Evolutionary conservation across 75 land plant species (phyloP).

Genomic region (Pinus taeda): DNA sequence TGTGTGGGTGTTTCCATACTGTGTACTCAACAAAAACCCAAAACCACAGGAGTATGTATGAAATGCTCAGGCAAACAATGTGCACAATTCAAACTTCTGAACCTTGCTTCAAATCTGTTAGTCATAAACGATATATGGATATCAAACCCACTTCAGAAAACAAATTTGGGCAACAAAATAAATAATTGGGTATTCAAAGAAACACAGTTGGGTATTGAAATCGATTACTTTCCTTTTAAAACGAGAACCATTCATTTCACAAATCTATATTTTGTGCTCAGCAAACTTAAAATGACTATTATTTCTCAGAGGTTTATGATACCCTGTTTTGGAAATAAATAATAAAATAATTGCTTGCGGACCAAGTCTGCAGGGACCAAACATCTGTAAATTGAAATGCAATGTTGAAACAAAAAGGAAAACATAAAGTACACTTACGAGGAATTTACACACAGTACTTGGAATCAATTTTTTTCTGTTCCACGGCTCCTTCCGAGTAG

Average conservation of each 20-base stretch:
- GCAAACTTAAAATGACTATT: background rate
- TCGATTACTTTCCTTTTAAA: background rate
- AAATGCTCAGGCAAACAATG: background rate
- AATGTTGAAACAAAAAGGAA: too few relatives aligned
- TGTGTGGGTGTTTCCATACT: background rate
- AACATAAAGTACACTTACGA: too few relatives aligned
- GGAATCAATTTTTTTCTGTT: too few relatives aligned
- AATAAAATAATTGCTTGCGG: background rate
- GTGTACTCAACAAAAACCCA: background rate
- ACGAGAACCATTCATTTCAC: background rate
- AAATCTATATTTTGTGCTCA: background rate
- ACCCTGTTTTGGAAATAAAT: background rate
- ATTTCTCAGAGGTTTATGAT: background rate
- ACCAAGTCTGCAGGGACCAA: background rate
- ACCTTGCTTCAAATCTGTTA: background rate
- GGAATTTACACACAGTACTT: too few relatives aligned
- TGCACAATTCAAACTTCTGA: background rate
- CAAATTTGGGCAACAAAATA: background rate
- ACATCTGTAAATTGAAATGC: too few relatives aligned
- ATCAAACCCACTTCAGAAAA: background rate
- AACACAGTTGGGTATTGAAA: background rate
- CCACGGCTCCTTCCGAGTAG: too few relatives aligned
- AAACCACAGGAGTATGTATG: background rate
- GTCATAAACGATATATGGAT: background rate
- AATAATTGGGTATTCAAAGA: background rate